These are phyloP conservation scores for Xylaria arbuscula DNA, from an alignment of 2,329 filamentous ascomycete genomes.

Conservation along the genomic window DNA sequence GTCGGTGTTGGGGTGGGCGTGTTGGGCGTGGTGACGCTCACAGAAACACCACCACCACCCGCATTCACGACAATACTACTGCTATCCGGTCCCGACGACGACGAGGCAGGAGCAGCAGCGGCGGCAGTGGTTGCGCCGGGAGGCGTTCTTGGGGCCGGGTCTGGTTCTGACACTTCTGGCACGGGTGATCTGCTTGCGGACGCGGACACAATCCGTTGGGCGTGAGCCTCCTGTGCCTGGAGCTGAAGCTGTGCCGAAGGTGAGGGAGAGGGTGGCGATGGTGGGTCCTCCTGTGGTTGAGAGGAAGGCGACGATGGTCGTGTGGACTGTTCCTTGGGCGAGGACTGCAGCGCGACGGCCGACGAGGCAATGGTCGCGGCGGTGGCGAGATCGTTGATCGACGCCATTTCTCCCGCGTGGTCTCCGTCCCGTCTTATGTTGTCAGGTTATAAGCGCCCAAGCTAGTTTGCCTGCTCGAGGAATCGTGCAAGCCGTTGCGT, in stretches of 20 bases:
- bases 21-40: conserved; percentile 14
- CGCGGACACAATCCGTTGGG: conserved; percentile 26
- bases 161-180: conserved; percentile 22
- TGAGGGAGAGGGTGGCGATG: conserved; percentile 29
- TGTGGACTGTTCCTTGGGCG: conserved; percentile 35
- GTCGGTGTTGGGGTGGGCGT: conserved; percentile 28
- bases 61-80: conserved; percentile 31
- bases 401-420: conserved; percentile 52
- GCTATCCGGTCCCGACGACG: conserved; percentile 24
- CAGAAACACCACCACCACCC: conserved; percentile 5
- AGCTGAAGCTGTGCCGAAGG: conserved; percentile 39
- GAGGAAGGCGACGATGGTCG: conserved; percentile 30
- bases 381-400: conserved; percentile 62
- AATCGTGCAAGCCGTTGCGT: not conserved
- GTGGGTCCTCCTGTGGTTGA: conserved; percentile 18
- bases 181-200: conserved; percentile 24
- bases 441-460: conserved; percentile 20
- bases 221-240: conserved; percentile 38
- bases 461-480: conserved; percentile 6
- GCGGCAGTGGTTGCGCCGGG: conserved; percentile 19
- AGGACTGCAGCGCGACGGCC: conserved; percentile 47
- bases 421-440: conserved; percentile 15
- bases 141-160: conserved; percentile 20
- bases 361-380: conserved; percentile 59
- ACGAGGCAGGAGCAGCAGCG: not conserved